Percentiles rank a stretch among this genome's conserved stretches.
These are phyloP conservation scores for Kodamaea fukazawae DNA, from an alignment of 805 yeast species.

Conservation along the genomic window DNA sequence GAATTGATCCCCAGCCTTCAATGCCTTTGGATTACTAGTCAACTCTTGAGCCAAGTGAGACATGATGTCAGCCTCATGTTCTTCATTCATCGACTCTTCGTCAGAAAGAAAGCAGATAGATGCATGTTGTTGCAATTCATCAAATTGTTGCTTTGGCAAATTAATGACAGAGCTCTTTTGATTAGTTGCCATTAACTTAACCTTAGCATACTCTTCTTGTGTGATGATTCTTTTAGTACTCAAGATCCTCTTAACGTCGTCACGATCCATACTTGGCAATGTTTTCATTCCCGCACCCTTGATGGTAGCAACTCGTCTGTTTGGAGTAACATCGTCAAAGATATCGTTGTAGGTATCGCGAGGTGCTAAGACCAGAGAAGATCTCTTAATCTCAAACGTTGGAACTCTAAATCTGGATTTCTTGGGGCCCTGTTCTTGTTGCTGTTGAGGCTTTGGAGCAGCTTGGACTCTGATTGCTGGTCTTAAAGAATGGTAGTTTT, in stretches of 20 bases:
- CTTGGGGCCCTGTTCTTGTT: neutral
- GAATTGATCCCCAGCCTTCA: slow-evolving; percentile 27
- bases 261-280: slow-evolving; percentile 47
- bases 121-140: slow-evolving; percentile 32
- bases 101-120: slow-evolving; percentile 27
- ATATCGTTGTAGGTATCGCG: slow-evolving; percentile 39
- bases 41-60: slow-evolving; percentile 42
- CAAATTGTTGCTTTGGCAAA: slow-evolving; percentile 23
- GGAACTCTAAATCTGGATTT: slow-evolving; percentile 39
- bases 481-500: slow-evolving; percentile 5
- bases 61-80: slow-evolving; percentile 12
- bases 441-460: slow-evolving; percentile 4
- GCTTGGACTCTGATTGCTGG: slow-evolving; percentile 3
- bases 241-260: slow-evolving; percentile 42
- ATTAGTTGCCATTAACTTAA: slow-evolving; percentile 21
- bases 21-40: slow-evolving; percentile 27
- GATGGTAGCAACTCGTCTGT: slow-evolving; percentile 35
- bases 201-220: slow-evolving; percentile 38
- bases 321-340: slow-evolving; percentile 25
- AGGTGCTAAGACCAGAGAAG: slow-evolving; percentile 35
- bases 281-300: slow-evolving; percentile 47
- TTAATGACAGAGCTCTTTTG: slow-evolving; percentile 26
- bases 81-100: neutral
- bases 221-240: slow-evolving; percentile 35
- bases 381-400: slow-evolving; percentile 40